Base-by-base conservation (phyloP, 176 grass and related monocot genomes). In the Carex littledalei region DNA sequence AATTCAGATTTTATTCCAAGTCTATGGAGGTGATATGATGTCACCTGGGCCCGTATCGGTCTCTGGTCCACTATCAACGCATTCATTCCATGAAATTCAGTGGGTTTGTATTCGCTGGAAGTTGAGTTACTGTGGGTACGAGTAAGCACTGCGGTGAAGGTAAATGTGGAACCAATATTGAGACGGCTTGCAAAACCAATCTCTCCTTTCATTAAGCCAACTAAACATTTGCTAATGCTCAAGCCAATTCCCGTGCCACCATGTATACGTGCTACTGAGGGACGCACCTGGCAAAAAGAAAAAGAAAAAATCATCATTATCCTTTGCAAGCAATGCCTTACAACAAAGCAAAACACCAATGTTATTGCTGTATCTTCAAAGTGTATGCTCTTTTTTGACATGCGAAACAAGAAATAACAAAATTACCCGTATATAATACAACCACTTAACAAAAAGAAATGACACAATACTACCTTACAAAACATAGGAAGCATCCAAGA, bases 171-270 rank as follows among this genome's bases (percentile, higher is more conserved):
- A 83, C 97, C 97, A 63, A 95, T 90, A 63, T 80, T 5, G 24
- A 78, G 86, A 82, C 20, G 85, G 85, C 97, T 99, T 68, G 86
- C 89, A 88, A 92, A 99, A 62, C 93, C 90, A 1, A 99, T 99
- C 85, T 99, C 97, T 86, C 97, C 97, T 88, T 92, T 96, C 97
- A 99, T 99, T 63, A 99, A 90, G 50, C 90, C 79, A 81, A 99
- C 97, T 79, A 99, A 85, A 70, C 97, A 94, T 85, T 99, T 99
- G 87, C 97, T 96, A 61, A 99, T 99, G 88, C 93, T 99, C 53
- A 99, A 65, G 37, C 97, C 97, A 86, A 99, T 99, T 53, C 97
- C 97, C 37, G 97, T 96, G 21, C 97, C 97, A 21, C 97, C 97
- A 88, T 99, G 97, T 87, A 96, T 96, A 77, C 93, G 91, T 22